A percentile compares a stretch with the other conserved stretches of the same genome.
Evolutionary conservation across 768 basidiomycete genomes (phyloP).

Genomic region (Psilocybe cubensis): DNA sequence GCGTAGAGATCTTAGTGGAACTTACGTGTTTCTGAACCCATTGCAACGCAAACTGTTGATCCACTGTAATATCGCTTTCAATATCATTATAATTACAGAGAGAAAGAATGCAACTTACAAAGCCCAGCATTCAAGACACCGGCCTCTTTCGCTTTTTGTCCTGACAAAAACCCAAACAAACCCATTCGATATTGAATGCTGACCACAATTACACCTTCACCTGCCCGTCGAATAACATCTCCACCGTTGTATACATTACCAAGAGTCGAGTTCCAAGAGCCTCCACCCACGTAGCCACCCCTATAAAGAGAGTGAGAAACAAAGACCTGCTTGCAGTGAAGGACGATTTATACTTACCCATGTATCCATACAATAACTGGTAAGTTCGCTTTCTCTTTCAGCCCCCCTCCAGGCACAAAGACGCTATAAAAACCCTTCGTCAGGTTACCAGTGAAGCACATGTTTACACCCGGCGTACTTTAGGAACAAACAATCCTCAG

Average conservation of each 20-base stretch:
- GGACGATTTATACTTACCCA: slow-evolving; percentile 35
- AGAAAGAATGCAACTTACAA: slow-evolving; percentile 31
- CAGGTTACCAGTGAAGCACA: not conserved
- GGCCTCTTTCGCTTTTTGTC: slow-evolving; percentile 40
- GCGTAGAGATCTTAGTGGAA: not conserved
- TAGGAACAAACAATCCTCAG: slow-evolving; percentile 47
- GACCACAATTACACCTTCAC: slow-evolving; percentile 38
- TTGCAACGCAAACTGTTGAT: slow-evolving; percentile 44
- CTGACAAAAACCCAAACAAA: slow-evolving; percentile 49
- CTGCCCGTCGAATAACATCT: slow-evolving; percentile 38
- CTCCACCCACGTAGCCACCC: slow-evolving; percentile 36
- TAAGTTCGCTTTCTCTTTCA: slow-evolving; percentile 25
- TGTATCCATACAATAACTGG: slow-evolving; percentile 51
- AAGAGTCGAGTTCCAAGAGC: slow-evolving; percentile 22
- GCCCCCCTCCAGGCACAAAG: slow-evolving; percentile 33
- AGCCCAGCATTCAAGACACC: slow-evolving; percentile 53
- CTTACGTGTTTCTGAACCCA: slow-evolving; percentile 47
- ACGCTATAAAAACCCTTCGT: slow-evolving; percentile 28
- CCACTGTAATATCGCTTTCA: slow-evolving; percentile 37
- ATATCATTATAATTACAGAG: not conserved
- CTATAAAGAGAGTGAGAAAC: slow-evolving; percentile 13
- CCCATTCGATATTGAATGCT: slow-evolving; percentile 48
- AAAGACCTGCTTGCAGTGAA: too few species aligned
- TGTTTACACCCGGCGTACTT: slow-evolving; percentile 28
- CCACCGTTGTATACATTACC: slow-evolving; percentile 28